A percentile compares a stretch with the other conserved stretches of the same genome.
Conservation (phyloP, 106 monocot species). For the Ottelia alismoides region DNA sequence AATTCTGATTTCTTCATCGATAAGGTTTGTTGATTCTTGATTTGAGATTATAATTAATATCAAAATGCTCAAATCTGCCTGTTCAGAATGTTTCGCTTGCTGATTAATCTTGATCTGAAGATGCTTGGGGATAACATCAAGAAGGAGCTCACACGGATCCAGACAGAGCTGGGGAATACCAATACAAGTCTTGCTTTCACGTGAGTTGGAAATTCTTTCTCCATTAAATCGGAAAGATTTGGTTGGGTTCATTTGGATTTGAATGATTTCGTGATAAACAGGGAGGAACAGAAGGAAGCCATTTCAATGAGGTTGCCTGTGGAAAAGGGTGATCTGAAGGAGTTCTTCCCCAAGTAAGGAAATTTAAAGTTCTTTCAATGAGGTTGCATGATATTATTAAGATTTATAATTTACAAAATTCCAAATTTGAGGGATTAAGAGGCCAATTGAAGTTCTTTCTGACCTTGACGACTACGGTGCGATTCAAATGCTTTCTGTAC, state of each 20-base stretch:
- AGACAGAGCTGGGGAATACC: conserved; percentile 30
- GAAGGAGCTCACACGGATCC: conserved; percentile 58
- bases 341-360: conserved; percentile 44
- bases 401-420: no score
- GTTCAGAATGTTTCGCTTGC: background rate
- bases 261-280: conserved; percentile 3
- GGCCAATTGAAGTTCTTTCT: no score
- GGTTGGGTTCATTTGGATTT: no score
- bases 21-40: conserved; percentile 30
- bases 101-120: conserved; percentile 18
- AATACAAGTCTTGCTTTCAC: conserved; percentile 35
- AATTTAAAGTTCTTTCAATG: no score
- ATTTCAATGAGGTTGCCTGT: conserved; percentile 46
- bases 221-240: no score
- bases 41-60: background rate
- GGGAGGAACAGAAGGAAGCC: conserved; percentile 48
- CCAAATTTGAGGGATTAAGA: no score
- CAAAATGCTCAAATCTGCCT: background rate
- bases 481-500: background rate
- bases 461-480: no score
- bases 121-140: conserved; percentile 62
- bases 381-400: no score
- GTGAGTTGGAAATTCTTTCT: no score
- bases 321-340: conserved; percentile 38
- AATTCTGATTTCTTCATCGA: conserved; percentile 53